Percentiles rank a stretch among this genome's conserved stretches.
These are phyloP conservation scores for Salix purpurea DNA, from an alignment of 345 rosid species.

Conservation along the genomic window DNA sequence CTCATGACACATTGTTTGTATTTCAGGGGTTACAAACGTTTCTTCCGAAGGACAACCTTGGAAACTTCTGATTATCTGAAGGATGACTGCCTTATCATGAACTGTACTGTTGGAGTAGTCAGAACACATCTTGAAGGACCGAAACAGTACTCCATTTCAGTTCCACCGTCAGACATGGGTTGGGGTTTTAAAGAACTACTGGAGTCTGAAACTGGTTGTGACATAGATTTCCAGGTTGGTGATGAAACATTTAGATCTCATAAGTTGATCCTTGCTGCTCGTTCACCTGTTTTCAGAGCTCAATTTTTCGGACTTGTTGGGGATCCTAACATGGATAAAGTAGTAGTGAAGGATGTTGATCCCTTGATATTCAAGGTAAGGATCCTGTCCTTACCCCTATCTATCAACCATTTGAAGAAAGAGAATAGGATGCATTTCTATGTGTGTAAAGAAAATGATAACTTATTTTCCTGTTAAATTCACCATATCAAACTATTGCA, in stretches of 20 bases:
- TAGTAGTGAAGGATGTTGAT: constrained; percentile 64
- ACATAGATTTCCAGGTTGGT: constrained; percentile 67
- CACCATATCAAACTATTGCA: background rate
- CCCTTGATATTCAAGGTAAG: constrained; percentile 86
- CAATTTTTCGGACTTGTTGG: constrained; percentile 91
- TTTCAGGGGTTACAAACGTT: constrained; percentile 96
- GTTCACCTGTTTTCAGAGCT: constrained; percentile 91
- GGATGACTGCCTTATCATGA: constrained; percentile 73
- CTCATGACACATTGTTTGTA: background rate
- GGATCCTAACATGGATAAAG: constrained; percentile 47
- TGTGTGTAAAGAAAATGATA: background rate
- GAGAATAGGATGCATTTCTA: background rate
- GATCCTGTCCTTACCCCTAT: constrained; percentile 1
- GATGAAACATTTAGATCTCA: constrained; percentile 80
- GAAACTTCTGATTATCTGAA: constrained; percentile 79
- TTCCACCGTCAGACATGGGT: constrained; percentile 77
- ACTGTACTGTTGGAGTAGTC: constrained; percentile 92
- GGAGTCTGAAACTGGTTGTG: constrained; percentile 73
- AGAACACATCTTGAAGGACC: constrained; percentile 71
- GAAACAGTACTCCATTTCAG: constrained; percentile 48
- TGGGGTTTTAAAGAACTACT: constrained; percentile 60
- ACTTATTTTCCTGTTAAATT: background rate
- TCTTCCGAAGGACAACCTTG: constrained; percentile 59
- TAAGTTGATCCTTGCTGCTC: constrained; percentile 81
- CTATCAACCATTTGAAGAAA: background rate